A percentile compares a stretch with the other conserved stretches of the same genome.
phyloP scores from a whole-genome alignment of 2,329 filamentous ascomycete genomes.

The Scedosporium boydii region DNA sequence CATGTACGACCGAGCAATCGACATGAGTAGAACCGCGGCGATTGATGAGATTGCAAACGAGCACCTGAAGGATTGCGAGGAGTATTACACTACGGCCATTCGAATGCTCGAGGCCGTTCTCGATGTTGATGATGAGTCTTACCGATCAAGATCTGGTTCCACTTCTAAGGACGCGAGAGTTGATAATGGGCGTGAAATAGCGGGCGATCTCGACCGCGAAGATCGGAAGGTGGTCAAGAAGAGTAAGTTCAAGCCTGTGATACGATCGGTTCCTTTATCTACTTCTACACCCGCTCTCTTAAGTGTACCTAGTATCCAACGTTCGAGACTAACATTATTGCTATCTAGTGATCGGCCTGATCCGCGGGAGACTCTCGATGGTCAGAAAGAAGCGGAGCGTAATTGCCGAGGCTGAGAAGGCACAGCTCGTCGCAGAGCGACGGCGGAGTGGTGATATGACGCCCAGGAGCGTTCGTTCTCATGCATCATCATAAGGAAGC shows the following conservation, averaged over 20 bases:
- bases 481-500: slow-evolving; percentile 26
- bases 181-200: slow-evolving; percentile 16
- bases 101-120: slow-evolving; percentile 91
- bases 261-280: background rate
- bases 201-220: slow-evolving; percentile 51
- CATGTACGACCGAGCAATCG: slow-evolving; percentile 94
- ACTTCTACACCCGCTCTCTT: background rate
- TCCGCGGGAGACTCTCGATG: slow-evolving; percentile 41
- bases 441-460: slow-evolving; percentile 47
- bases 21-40: slow-evolving; percentile 91
- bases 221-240: slow-evolving; percentile 66
- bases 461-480: slow-evolving; percentile 42
- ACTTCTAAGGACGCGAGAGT: slow-evolving; percentile 9
- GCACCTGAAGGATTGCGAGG: slow-evolving; percentile 77
- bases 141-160: slow-evolving; percentile 30
- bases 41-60: slow-evolving; percentile 94
- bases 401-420: slow-evolving; percentile 48
- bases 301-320: background rate
- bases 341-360: slow-evolving; percentile 50
- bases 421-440: slow-evolving; percentile 30
- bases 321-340: slow-evolving; percentile 14
- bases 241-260: slow-evolving; percentile 40
- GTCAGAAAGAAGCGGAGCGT: slow-evolving; percentile 53
- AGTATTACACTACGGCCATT: slow-evolving; percentile 88
- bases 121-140: slow-evolving; percentile 59